Conservation (phyloP, 192 early-diverging fungal species). For the Phycomyces blakesleeanus region DNA sequence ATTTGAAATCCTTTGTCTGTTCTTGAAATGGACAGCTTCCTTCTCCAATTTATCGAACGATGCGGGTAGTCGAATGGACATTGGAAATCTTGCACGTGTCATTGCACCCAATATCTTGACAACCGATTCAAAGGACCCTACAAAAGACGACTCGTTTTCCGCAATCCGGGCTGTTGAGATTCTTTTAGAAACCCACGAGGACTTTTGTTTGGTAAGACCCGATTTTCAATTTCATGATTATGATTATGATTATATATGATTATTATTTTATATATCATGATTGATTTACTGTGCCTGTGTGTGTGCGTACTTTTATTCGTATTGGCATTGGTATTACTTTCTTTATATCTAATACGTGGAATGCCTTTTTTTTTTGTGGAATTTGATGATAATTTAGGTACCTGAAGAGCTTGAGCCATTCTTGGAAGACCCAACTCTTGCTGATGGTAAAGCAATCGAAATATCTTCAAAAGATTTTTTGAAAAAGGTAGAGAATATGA, state of each 20-base stretch:
- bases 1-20: conserved; percentile 85
- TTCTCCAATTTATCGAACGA: conserved; percentile 67
- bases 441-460: conserved; percentile 10
- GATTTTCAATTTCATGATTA: too few relatives aligned
- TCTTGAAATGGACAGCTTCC: conserved; percentile 83
- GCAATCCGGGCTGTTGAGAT: conserved; percentile 68
- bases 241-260: too few relatives aligned
- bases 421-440: conserved; percentile 22
- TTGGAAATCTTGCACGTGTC: conserved; percentile 88
- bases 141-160: conserved; percentile 66
- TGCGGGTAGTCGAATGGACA: conserved; percentile 88
- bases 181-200: conserved; percentile 61
- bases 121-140: conserved; percentile 78
- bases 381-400: conserved; percentile 12
- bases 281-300: too few relatives aligned
- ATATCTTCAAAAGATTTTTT: conserved; percentile 25
- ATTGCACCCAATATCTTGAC: conserved; percentile 93
- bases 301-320: too few relatives aligned
- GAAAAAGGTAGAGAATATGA: conserved; percentile 22
- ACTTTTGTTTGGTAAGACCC: conserved; percentile 58
- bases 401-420: conserved; percentile 28
- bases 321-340: too few relatives aligned
- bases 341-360: too few relatives aligned
- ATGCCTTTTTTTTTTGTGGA: too few relatives aligned
- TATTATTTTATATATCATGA: too few relatives aligned